Evolutionary conservation across 148 eudicot species (phyloP).

Genomic region (Silene uniflora): DNA sequence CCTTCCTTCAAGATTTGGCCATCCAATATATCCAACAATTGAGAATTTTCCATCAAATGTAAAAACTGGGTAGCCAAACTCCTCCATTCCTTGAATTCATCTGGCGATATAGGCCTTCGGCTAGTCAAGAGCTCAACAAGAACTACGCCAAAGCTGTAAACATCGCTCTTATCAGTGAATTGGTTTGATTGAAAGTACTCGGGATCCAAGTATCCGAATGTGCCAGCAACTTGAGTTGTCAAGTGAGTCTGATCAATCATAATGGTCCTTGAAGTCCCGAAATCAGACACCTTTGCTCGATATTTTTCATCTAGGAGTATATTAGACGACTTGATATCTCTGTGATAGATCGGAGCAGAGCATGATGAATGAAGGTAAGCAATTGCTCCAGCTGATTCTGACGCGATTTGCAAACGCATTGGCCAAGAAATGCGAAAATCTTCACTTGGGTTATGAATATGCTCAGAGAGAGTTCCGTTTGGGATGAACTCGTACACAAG

Average conservation of each 20-base stretch:
- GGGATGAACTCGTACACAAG: conserved; percentile 22
- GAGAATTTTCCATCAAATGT: conserved; percentile 2
- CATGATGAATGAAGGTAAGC: conserved; percentile 23
- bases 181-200: conserved; percentile 25
- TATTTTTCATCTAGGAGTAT: conserved; percentile 29
- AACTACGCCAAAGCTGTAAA: conserved; percentile 32
- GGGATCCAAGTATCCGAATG: conserved; percentile 30
- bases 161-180: conserved; percentile 27
- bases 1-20: conserved; percentile 14
- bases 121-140: conserved; percentile 27
- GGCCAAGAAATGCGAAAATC: conserved; percentile 18
- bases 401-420: conserved; percentile 23
- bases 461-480: conserved; percentile 20
- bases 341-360: conserved; percentile 20
- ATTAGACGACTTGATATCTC: conserved; percentile 29
- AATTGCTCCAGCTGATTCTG: conserved; percentile 22
- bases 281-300: conserved; percentile 26
- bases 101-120: conserved; percentile 14
- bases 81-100: conserved; percentile 8
- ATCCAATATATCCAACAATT: conserved; percentile 20
- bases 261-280: conserved; percentile 25
- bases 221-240: conserved; percentile 25
- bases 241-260: conserved; percentile 26
- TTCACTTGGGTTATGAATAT: conserved; percentile 26
- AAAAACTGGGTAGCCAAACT: conserved; percentile 24